Base-by-base conservation (phyloP, 2,329 filamentous ascomycete genomes). In the Apiospora hydei region DNA sequence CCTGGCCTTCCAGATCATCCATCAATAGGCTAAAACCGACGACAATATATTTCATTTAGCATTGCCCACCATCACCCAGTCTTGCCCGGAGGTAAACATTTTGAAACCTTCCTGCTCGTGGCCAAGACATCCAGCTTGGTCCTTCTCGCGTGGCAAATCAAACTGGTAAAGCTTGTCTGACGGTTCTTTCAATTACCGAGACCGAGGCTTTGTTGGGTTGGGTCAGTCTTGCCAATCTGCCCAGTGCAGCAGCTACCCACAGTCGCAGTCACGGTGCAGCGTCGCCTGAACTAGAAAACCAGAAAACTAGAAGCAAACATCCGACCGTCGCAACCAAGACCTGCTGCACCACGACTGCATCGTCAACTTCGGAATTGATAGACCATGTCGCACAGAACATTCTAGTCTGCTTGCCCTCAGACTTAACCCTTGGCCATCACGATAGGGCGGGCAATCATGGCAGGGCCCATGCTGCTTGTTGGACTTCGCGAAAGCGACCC, bases 41-140 rank as follows among this genome's bases (percentile, higher is more conserved):
- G 8, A 64, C 34, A 64, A 64, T 64, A n/a, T 64, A 64, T 64
- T 64, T 34, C 14, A 41, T 64, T 64, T 38, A 41, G 30, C 34
- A 64, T 24, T 24, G 57, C 57, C 57, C 41, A 61, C 30, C 30
- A 61, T 14, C 8, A 64, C 34, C 18, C 34, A 21, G 34, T 3
- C 14, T 18, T 64, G 34, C 8, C 13, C 57, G 34, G 53, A 34
- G 13, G 4, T 41, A 64, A 21, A 64, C 34, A 64, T 18, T 10
- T 41, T 41, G 34, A 30, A 24, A 64, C 57, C n/a, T 41, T 41
- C 30, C 7, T 14, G 30, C 53, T 61, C 53, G 30, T 61, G 53
- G 53, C 53, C 30, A 61, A 11, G 53, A 13, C 53, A 38, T 16
- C 26, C 30, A 61, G 30, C 26, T 38, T 61, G 7, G 30, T 38